Evolutionary conservation across 176 grass and related monocot species (phyloP).

Genomic region (Hsuehochloa calcarea): DNA sequence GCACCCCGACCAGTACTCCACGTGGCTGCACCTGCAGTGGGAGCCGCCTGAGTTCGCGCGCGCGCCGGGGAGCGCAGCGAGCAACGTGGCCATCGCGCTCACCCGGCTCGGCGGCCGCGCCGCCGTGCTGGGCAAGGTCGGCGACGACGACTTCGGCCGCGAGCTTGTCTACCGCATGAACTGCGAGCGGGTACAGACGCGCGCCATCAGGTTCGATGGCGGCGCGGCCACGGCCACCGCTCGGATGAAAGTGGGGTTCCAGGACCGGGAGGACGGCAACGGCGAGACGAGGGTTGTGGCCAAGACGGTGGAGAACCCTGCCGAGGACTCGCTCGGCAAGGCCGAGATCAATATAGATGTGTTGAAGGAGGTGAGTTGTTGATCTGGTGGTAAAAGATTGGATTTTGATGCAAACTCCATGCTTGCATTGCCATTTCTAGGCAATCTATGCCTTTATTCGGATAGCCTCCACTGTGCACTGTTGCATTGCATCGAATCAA

Average conservation of each 20-base stretch:
- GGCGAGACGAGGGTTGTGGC: conserved; percentile 65
- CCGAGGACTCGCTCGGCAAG: conserved; percentile 65
- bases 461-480: neutral
- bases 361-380: conserved; percentile 69
- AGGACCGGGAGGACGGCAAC: conserved; percentile 34
- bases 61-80: conserved; percentile 61
- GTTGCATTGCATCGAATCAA: neutral
- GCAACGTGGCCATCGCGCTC: conserved; percentile 79
- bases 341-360: conserved; percentile 67
- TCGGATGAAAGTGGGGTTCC: conserved; percentile 69
- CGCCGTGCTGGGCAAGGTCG: conserved; percentile 81
- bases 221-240: conserved; percentile 54
- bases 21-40: conserved; percentile 81
- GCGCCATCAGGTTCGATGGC: conserved; percentile 54
- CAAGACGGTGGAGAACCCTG: conserved; percentile 55
- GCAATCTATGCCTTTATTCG: neutral
- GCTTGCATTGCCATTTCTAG: conserved; percentile 1
- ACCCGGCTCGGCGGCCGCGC: conserved; percentile 65
- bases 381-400: conserved; percentile 20
- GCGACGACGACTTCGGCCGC: conserved; percentile 74
- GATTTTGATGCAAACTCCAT: conserved; percentile 3
- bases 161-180: conserved; percentile 79
- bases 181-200: conserved; percentile 69
- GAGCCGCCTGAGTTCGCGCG: conserved; percentile 83
- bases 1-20: conserved; percentile 73